Percentiles rank a stretch among this genome's conserved stretches.
phyloP scores from a whole-genome alignment of 768 basidiomycete species.

The Coprinopsis sp. region DNA sequence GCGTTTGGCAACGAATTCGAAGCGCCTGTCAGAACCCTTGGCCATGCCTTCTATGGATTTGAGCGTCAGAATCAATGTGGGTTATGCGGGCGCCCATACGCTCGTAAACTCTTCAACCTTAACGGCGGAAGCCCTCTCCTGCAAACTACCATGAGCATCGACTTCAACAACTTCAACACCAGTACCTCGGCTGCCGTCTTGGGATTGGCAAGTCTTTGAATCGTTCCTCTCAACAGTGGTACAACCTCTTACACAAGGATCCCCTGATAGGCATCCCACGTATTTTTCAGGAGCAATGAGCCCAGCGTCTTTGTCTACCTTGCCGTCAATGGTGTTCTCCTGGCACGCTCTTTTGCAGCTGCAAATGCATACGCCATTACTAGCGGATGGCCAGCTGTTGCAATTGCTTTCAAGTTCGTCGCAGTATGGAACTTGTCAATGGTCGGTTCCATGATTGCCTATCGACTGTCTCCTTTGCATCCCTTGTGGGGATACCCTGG shows the following conservation, averaged over 20 bases:
- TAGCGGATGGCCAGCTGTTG: not conserved
- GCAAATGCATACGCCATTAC: not conserved
- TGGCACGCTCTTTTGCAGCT: not conserved
- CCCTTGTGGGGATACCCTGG: slow-evolving; percentile 35
- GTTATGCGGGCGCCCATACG: too few relatives aligned
- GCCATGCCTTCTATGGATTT: too few relatives aligned
- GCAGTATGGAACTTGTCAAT: not conserved
- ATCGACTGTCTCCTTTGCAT: slow-evolving; percentile 35
- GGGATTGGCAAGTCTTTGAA: not conserved
- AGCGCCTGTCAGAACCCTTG: too few relatives aligned
- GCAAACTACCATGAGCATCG: too few relatives aligned
- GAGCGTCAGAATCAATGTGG: too few relatives aligned
- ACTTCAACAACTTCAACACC: too few relatives aligned
- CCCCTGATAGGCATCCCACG: not conserved
- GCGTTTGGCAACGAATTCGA: too few relatives aligned
- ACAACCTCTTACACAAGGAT: not conserved
- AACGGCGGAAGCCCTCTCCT: too few relatives aligned
- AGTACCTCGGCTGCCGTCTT: not conserved
- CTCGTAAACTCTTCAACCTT: too few relatives aligned
- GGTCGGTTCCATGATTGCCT: slow-evolving; percentile 22
- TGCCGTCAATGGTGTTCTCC: not conserved
- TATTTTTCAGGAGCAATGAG: not conserved
- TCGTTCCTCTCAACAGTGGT: not conserved
- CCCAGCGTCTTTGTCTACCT: not conserved
- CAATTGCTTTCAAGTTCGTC: not conserved